Evolutionary conservation across 2,329 filamentous ascomycete genomes (phyloP), one percentile per base, ranked within the genome.

Genomic region (Chrysosporium queenslandicum): DNA sequence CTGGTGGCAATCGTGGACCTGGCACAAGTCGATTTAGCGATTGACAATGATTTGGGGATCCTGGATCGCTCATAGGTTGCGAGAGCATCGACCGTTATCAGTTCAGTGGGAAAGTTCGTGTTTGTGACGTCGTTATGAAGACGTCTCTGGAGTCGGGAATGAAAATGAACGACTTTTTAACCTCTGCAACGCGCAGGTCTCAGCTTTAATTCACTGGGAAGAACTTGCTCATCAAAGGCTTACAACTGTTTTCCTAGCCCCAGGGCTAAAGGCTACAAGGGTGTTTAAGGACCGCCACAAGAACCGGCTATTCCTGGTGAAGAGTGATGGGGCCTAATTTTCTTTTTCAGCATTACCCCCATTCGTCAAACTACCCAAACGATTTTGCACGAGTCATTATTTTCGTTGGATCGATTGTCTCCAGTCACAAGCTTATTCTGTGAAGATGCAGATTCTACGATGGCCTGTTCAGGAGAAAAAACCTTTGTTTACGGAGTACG

Each of bases 281-380:
- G 42, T 45, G 29, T 36, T 37, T 11, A 50, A 51, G 41, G 37
- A 51, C 49, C 32, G 49, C 49, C 49, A 51, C 49, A 45, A 27
- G 39, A 20, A 37, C 29, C 30, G 40, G 49, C 40, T 45, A 47
- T 45, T 45, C 42, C 25, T 45, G 23, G 42, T 29, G 42, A 43
- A 29, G n/a, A 29, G 21, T 27, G 27, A 14, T 43, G 40, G 40
- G 23, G 2, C n/a, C 29, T 43, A 16, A 29, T 43, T 43, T 16
- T 27, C 40, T 16, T 18, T n/a, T 23, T 40, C 7, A 18, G 37
- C 37, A 40, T 18, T 40, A 20, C 37, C 21, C 5, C 21, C 12
- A 43, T 43, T 43, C 21, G 23, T 16, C 21, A 43, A 18, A 5
- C 16, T 3, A 16, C 20, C 40, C 21, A 7, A 16, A 16, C 25